Evolutionary conservation across 768 basidiomycete species (phyloP).

Genomic region (Amanita molliuscula): DNA sequence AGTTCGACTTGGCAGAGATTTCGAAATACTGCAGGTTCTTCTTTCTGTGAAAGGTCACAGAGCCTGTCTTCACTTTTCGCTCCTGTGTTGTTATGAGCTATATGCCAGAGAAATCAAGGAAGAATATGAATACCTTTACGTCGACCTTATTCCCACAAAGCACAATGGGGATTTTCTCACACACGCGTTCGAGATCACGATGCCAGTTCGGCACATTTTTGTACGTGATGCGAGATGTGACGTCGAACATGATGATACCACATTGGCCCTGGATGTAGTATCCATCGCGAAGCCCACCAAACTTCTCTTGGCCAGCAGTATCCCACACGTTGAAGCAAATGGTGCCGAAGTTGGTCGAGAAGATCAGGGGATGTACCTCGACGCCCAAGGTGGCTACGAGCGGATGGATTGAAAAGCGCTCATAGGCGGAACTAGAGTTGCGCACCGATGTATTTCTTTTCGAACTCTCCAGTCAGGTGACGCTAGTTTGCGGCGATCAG

Average conservation of each 20-base stretch:
- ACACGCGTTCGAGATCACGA: slow-evolving; percentile 98
- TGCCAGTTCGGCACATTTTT: slow-evolving; percentile 99
- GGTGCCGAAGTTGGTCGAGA: slow-evolving; percentile 97
- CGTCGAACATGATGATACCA: slow-evolving; percentile 99
- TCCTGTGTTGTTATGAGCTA: slow-evolving; percentile 44
- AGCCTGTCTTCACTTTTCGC: slow-evolving; percentile 98
- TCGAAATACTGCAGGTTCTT: slow-evolving; percentile 99
- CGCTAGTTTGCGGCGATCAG: slow-evolving; percentile 60
- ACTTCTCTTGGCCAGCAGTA: slow-evolving; percentile 99
- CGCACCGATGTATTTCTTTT: slow-evolving; percentile 99
- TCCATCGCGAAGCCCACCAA: slow-evolving; percentile 95
- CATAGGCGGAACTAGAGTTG: neutral
- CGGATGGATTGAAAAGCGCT: slow-evolving; percentile 1
- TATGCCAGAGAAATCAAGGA: slow-evolving; percentile 4
- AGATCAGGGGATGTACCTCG: slow-evolving; percentile 93
- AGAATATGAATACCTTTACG: slow-evolving; percentile 69
- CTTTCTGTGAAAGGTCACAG: slow-evolving; percentile 99
- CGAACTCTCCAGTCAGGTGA: slow-evolving; percentile 99
- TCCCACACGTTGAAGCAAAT: slow-evolving; percentile 99
- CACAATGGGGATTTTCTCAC: slow-evolving; percentile 99
- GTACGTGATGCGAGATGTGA: slow-evolving; percentile 99
- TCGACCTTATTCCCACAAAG: slow-evolving; percentile 99
- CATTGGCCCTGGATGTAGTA: slow-evolving; percentile 98
- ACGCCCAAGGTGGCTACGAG: slow-evolving; percentile 92
- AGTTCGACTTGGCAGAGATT: slow-evolving; percentile 99